A percentile compares a stretch with the other conserved stretches of the same genome.
Conservation (phyloP, 495 filamentous ascomycete genomes). For the Parathielavia hyrcaniae region DNA sequence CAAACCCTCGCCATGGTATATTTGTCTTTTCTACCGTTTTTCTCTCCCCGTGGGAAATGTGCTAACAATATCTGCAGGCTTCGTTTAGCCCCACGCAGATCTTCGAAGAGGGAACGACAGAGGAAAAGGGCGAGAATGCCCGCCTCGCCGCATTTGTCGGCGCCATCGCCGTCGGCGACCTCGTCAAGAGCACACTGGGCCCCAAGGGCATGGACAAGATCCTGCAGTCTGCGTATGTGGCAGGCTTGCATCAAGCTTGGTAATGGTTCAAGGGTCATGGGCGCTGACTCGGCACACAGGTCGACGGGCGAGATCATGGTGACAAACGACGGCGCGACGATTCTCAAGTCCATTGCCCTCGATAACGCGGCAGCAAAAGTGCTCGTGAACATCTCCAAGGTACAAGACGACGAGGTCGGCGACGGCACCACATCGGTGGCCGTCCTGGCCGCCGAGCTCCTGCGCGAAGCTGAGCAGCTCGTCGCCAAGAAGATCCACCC, state of each 20-base stretch:
- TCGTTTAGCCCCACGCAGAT: conserved; percentile 90
- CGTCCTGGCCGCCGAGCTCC: conserved; percentile 87
- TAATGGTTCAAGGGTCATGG: background rate
- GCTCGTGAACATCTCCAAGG: conserved; percentile 97
- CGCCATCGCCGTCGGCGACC: conserved; percentile 92
- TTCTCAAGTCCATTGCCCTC: conserved; percentile 96
- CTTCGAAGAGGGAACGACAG: conserved; percentile 92
- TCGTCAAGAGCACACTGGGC: conserved; percentile 94
- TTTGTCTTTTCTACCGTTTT: background rate
- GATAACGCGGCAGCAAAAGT: conserved; percentile 98
- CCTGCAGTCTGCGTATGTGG: conserved; percentile 83
- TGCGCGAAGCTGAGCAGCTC: conserved; percentile 93
- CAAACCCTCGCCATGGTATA: conserved; percentile 14
- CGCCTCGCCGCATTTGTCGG: conserved; percentile 94
- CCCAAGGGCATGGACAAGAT: conserved; percentile 99
- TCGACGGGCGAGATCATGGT: conserved; percentile 97
- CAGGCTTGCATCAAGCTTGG: background rate
- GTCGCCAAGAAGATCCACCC: conserved; percentile 97
- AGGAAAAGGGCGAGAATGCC: conserved; percentile 99
- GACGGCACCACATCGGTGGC: conserved; percentile 85
- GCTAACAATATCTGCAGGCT: conserved; percentile 32
- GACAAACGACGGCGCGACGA: conserved; percentile 97
- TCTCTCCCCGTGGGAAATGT: background rate
- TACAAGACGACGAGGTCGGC: conserved; percentile 97
- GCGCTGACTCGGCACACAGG: conserved; percentile 41